Evolutionary conservation across 1,284 basidiomycete species (phyloP), one percentile per base, ranked within the genome.

Genomic region (Apiotrichum montevideense): DNA sequence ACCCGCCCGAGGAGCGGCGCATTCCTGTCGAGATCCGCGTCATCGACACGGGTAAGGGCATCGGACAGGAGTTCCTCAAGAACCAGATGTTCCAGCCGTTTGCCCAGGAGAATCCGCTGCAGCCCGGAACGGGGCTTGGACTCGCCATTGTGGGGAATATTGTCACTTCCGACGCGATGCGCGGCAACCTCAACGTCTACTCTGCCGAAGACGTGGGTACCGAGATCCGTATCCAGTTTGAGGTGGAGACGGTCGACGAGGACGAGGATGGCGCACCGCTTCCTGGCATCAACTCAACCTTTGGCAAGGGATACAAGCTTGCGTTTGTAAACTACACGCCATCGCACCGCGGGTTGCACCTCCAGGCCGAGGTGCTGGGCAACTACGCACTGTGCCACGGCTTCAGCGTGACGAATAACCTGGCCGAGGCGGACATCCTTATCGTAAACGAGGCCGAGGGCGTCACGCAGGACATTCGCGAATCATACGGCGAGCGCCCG

Each of bases 51-150:
- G 94, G 93, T 51, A 94, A 94, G 80, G 90, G 90, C 15, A 93
- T 93, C 57, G 89, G 87, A 70, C 87, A 88, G 66, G 85, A 86
- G 59, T 94, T 94, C 74, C 76, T 92, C 57, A 89, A 90, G 84
- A 92, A 96, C 65, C 91, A 96, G 76, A 80, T 98, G 3, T 98
- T 97, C 79, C 93, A 96, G 67, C 94, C 94, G 0, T 98, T 98
- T 77, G 92, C 93, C 0, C 94, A 97, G 56, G 80, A 81, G 60
- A 76, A 78, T 55, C 75, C 76, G 0, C 61, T 78, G 8, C 91
- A 95, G 68, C 87, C 91, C 2, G 94, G 94, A 1, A 98, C 94
- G 1, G 94, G 94, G 14, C 82, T 98, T 3, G 94, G 94, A n/a
- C 84, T 97, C 29, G 93, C 94, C 29, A 98, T 98, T 65, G 94